A percentile compares a stretch with the other conserved stretches of the same genome.
Conservation (phyloP, 2,329 filamentous ascomycete genomes). For the Botryotinia calthae region DNA sequence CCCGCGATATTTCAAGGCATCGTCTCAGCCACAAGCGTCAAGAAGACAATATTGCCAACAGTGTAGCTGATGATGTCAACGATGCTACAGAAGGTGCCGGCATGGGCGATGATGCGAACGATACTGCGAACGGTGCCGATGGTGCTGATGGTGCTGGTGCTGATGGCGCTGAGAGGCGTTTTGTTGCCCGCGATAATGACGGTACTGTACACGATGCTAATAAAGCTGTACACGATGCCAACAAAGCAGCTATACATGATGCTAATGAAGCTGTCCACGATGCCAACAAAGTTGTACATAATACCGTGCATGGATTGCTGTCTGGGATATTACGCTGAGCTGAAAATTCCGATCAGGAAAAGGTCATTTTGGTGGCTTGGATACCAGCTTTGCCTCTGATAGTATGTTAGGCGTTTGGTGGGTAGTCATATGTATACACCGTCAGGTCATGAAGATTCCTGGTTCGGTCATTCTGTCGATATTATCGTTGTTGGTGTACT, state of each 20-base stretch:
- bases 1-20: background rate
- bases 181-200: background rate
- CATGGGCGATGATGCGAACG: too few species aligned
- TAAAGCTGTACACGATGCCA: background rate
- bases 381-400: background rate
- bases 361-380: background rate
- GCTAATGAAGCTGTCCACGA: background rate
- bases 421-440: background rate
- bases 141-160: too few species aligned
- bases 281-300: background rate
- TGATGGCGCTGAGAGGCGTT: too few species aligned
- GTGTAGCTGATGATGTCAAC: background rate
- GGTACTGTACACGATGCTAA: background rate
- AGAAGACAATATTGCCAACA: rapidly evolving
- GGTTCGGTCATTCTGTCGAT: background rate
- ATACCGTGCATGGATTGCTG: background rate
- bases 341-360: background rate
- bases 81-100: too few species aligned
- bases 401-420: background rate
- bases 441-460: background rate
- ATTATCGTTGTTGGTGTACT: background rate
- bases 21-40: background rate
- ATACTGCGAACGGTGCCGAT: too few species aligned
- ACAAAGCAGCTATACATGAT: background rate
- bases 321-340: background rate